Percentiles rank a stretch among this genome's conserved stretches.
phyloP scores from a whole-genome alignment of 2,329 filamentous ascomycete genomes.

The Cercospora sp. region DNA sequence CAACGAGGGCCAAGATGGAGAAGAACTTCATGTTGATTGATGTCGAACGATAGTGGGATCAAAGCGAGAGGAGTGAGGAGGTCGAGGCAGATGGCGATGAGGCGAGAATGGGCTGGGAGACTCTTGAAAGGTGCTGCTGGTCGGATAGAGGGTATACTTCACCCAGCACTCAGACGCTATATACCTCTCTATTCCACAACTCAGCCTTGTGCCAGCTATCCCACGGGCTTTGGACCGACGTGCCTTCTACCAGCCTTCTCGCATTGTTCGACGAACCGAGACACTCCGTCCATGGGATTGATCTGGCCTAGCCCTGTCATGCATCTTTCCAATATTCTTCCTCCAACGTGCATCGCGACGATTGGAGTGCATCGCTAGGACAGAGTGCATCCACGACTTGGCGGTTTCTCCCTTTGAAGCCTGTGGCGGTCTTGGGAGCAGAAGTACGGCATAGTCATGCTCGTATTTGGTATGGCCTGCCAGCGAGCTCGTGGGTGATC shows the following conservation, averaged over 20 bases:
- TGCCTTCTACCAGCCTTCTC: background rate
- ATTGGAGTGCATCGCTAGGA: background rate
- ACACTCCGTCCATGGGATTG: background rate
- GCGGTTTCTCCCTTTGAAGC: constrained; percentile 4
- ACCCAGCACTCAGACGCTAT: background rate
- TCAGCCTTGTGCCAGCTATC: background rate
- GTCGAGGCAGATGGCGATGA: background rate
- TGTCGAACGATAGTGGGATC: background rate
- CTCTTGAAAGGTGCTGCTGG: background rate
- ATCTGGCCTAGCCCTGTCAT: background rate
- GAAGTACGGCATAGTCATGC: background rate
- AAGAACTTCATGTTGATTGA: constrained; percentile 5
- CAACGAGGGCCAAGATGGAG: constrained; percentile 5
- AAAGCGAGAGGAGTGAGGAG: background rate
- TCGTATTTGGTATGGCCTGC: constrained; percentile 1
- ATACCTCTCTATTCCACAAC: background rate
- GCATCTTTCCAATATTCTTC: background rate
- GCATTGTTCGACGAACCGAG: background rate
- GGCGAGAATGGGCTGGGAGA: background rate
- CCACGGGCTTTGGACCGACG: background rate
- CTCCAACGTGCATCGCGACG: background rate
- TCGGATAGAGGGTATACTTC: background rate
- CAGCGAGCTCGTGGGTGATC: background rate
- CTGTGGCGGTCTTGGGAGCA: constrained; percentile 4
- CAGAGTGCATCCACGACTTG: constrained; percentile 1